Base-by-base conservation (phyloP, 2,329 filamentous ascomycete species). In the Alternaria conjuncta region DNA sequence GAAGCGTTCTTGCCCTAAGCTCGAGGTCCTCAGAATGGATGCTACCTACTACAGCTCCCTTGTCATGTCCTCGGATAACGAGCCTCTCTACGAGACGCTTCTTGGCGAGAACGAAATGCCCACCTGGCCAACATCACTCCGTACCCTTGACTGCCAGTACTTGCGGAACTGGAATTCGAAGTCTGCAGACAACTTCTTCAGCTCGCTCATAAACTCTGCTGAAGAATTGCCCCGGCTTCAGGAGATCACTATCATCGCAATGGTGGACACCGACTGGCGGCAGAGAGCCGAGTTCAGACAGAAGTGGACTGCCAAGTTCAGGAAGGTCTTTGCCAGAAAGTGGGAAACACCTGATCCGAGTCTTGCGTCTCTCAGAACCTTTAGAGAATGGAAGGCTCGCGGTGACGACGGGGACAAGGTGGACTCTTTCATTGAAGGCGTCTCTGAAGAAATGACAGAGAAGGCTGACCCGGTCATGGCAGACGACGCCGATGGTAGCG, bases 241-340 rank as follows among this genome's bases (percentile, higher is more conserved):
- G 9, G 84, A 86, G 46, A 82, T 97, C 11, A 85, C 87, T 2
- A 87, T 97, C 68, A 67, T 73, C 11, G 90, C 91, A 1, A 95
- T 93, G 78, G 84, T 97, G 51, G 89, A 94, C 73, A 89, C 91
- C 25, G 84, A 85, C 11, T 97, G 94, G 92, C 90, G 93, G 65
- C 88, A 93, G 74, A 88, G 95, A 45, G 92, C 92, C 18, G 86
- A 86, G n/a, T 90, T 97, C 73, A 88, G 94, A 43, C 88, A 91
- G 68, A 87, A 88, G 67, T 97, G 94, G 92, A 89, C 89, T 54
- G 84, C 86, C n/a, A 89, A 85, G 66, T 82, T 97, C 55, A 86
- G 89, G 59, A 84, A 83, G 12, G 86, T 93, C 3, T 94, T 93
- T 71, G 84, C 89, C 53, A 84, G 88, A 15, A 80, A 78, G 3